These are phyloP conservation scores for Tuber melanosporum DNA, from an alignment of 495 filamentous ascomycete species.

Conservation along the genomic window DNA sequence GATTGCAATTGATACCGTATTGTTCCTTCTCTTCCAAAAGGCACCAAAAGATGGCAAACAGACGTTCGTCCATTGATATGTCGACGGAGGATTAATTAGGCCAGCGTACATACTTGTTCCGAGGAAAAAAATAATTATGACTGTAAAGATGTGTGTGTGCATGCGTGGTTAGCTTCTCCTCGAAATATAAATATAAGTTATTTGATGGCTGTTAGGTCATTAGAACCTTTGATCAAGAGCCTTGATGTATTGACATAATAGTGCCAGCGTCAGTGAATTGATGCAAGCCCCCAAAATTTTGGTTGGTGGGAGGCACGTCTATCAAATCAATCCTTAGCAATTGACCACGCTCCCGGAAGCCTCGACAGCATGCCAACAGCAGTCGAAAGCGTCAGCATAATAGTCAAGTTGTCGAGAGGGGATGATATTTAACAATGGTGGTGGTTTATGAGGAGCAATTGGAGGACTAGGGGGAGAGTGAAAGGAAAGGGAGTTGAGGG, in stretches of 20 bases:
- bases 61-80: conserved; percentile 6
- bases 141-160: not conserved
- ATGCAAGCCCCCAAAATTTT: conserved; percentile 3
- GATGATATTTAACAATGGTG: not conserved
- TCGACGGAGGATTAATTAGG: conserved; percentile 2
- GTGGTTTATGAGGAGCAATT: conserved; percentile 1
- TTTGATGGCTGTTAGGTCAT: conserved; percentile 6
- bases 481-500: not conserved
- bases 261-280: conserved; percentile 2
- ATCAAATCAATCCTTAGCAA: not conserved
- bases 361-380: conserved; percentile 2
- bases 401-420: not conserved
- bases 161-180: conserved; percentile 5
- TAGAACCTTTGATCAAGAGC: conserved; percentile 5
- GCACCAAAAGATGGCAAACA: not conserved
- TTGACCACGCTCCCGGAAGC: not conserved
- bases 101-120: not conserved
- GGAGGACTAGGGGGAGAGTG: not conserved
- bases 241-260: conserved; percentile 3
- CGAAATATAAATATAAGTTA: conserved; percentile 6
- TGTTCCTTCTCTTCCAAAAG: conserved; percentile 2
- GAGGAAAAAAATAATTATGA: conserved; percentile 6
- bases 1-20: conserved; percentile 7
- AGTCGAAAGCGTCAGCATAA: conserved; percentile 6
- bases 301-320: conserved; percentile 3